Base-by-base conservation (phyloP, 2,329 filamentous ascomycete species). In the Pseudogymnoascus sp. region DNA sequence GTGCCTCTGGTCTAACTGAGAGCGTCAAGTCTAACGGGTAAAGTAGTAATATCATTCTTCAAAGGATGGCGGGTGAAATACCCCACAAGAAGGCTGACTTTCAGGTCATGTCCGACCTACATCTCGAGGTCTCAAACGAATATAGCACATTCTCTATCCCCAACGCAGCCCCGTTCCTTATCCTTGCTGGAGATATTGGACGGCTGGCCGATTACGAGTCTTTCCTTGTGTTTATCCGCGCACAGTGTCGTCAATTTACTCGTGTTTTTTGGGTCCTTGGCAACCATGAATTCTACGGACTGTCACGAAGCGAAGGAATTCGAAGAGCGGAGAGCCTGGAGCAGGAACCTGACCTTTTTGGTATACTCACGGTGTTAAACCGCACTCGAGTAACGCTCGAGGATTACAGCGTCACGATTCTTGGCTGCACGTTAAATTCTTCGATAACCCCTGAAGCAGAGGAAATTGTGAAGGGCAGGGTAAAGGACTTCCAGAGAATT, bases 371-470 rank as follows among this genome's bases (percentile, higher is more conserved):
- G 3, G 67, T 85, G 3, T 68, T 85, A 38, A 71, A 84, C 65
- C 74, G 75, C 16, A 71, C 71, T 16, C 68, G 76, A 6, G 78
- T 75, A 66, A 77, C 80, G 56, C 66, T 77, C 16, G 70, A 74
- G 1, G 71, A 71, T 1, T 77, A 78, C 0, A 69, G 69, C 24
- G 61, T 84, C n/a, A 81, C 78, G 2, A 71, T 86, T 2, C 71
- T 86, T 1, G 84, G 84, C 5, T 85, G 81, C 66, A 84, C 82
- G 1, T 74, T 87, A 0, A 85, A 83, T 80, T 84, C 82, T 1
- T 66, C 72, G 0, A 76, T 87, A 5, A 74, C 79, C 0, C 65
- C 74, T 0, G 71, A 76, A 4, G 73, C 74, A 4, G 72, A 68
- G 10, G 70, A 71, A 0, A 68, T 77, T 4, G 78, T 86, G 13